Evolutionary conservation across 495 filamentous ascomycete species (phyloP).

Genomic region (Trichoderma orchidacearum): DNA sequence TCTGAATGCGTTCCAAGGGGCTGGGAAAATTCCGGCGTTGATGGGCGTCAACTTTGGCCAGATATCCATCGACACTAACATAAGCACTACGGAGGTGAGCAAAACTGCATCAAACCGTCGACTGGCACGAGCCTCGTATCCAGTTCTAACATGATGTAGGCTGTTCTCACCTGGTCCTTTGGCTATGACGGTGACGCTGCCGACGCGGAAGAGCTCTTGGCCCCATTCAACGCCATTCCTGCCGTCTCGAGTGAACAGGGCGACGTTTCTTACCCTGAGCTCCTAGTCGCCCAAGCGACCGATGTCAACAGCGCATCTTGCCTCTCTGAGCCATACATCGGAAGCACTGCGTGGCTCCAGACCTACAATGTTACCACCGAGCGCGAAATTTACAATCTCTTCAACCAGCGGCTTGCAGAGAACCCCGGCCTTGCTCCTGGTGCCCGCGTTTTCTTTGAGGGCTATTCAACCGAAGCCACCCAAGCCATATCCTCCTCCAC

Average conservation of each 20-base stretch:
- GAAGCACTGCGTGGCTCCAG: slow-evolving; percentile 1
- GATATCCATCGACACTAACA: not conserved
- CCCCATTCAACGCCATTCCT: slow-evolving; percentile 9
- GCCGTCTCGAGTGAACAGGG: slow-evolving; percentile 1
- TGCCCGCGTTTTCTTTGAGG: slow-evolving; percentile 22
- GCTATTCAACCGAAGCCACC: slow-evolving; percentile 22
- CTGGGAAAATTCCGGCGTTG: not conserved
- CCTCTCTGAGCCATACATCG: not conserved
- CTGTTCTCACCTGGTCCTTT: slow-evolving; percentile 10
- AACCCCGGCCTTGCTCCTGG: slow-evolving; percentile 7
- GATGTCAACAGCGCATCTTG: not conserved
- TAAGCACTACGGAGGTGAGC: not conserved
- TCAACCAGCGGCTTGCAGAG: not conserved
- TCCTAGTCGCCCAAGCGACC: slow-evolving; percentile 2
- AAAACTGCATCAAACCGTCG: not conserved
- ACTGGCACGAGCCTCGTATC: too few species aligned
- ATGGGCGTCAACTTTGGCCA: not conserved
- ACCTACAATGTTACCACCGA: slow-evolving; percentile 10
- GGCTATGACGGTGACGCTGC: slow-evolving; percentile 8
- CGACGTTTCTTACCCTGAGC: slow-evolving; percentile 7
- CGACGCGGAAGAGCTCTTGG: slow-evolving; percentile 6
- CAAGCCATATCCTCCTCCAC: slow-evolving; percentile 10
- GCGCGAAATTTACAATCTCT: slow-evolving; percentile 11
- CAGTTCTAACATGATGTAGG: not conserved
- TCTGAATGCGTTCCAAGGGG: slow-evolving; percentile 21